A percentile compares a stretch with the other conserved stretches of the same genome.
phyloP scores from a whole-genome alignment of 345 rosid genomes.

The Boechera retrofracta region DNA sequence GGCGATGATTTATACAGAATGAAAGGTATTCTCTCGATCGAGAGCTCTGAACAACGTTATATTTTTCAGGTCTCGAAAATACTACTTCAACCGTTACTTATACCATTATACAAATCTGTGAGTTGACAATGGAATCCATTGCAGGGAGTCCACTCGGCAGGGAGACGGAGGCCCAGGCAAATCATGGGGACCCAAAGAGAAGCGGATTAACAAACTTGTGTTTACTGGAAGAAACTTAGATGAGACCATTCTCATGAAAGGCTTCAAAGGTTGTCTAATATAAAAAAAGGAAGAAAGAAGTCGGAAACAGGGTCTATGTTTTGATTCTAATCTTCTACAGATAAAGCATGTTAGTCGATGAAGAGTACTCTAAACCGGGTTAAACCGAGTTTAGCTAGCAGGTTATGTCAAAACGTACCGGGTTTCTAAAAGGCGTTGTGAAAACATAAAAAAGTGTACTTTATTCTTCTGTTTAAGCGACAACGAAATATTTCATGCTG shows the following conservation, averaged over 20 bases:
- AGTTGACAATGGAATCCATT: background rate
- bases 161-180: background rate
- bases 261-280: background rate
- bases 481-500: background rate
- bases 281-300: background rate
- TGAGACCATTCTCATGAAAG: slow-evolving; percentile 4
- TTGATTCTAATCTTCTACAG: background rate
- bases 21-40: background rate
- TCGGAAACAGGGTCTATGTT: background rate
- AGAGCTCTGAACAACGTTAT: background rate
- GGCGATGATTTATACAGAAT: slow-evolving; percentile 15
- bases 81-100: background rate
- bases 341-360: background rate
- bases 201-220: background rate
- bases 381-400: background rate
- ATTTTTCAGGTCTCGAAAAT: background rate
- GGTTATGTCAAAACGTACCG: background rate
- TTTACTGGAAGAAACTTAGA: background rate
- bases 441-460: background rate
- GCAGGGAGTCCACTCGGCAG: background rate
- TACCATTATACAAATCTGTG: background rate
- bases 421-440: background rate
- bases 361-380: background rate
- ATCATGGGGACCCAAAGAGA: background rate
- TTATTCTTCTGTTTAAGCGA: background rate